Evolutionary conservation across 495 filamentous ascomycete species (phyloP).

Genomic region (Lasiosphaeriaceae sp.): DNA sequence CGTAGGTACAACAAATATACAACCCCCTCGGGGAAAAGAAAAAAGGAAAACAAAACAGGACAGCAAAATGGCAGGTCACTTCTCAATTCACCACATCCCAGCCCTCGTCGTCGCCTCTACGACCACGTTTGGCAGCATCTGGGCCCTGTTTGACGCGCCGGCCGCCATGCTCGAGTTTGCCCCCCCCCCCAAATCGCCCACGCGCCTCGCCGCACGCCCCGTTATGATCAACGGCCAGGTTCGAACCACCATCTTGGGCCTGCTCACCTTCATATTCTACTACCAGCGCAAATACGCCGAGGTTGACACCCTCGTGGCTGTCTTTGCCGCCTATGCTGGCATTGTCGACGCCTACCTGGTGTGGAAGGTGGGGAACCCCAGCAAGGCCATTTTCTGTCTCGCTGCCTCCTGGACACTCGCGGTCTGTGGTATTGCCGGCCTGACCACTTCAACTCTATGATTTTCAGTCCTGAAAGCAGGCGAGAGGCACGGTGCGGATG

Average conservation of each 20-base stretch:
- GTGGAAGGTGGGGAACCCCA: slow-evolving; percentile 28
- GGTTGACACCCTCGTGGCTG: slow-evolving; percentile 31
- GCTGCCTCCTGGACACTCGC: slow-evolving; percentile 23
- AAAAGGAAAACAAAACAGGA: no score
- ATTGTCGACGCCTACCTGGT: slow-evolving; percentile 27
- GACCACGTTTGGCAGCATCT: slow-evolving; percentile 30
- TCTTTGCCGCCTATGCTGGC: slow-evolving; percentile 28
- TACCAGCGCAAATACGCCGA: slow-evolving; percentile 15
- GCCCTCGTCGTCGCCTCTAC: slow-evolving; percentile 25
- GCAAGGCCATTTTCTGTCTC: slow-evolving; percentile 31
- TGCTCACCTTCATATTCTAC: slow-evolving; percentile 27
- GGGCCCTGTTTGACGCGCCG: slow-evolving; percentile 26
- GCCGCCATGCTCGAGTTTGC: slow-evolving; percentile 31
- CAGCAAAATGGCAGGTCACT: background rate
- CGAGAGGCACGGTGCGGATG: no score
- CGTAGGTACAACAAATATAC: no score
- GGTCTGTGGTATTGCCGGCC: slow-evolving; percentile 22
- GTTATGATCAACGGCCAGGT: slow-evolving; percentile 25
- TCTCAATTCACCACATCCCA: slow-evolving; percentile 24
- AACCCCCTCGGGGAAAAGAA: no score
- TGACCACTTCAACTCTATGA: slow-evolving; percentile 19
- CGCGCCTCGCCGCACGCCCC: slow-evolving; percentile 19
- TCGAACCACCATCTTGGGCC: slow-evolving; percentile 29
- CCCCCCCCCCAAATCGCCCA: slow-evolving; percentile 25
- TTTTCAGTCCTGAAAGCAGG: background rate